phyloP scores from a whole-genome alignment of 176 grass and related monocot species.

The Avena sativa region DNA sequence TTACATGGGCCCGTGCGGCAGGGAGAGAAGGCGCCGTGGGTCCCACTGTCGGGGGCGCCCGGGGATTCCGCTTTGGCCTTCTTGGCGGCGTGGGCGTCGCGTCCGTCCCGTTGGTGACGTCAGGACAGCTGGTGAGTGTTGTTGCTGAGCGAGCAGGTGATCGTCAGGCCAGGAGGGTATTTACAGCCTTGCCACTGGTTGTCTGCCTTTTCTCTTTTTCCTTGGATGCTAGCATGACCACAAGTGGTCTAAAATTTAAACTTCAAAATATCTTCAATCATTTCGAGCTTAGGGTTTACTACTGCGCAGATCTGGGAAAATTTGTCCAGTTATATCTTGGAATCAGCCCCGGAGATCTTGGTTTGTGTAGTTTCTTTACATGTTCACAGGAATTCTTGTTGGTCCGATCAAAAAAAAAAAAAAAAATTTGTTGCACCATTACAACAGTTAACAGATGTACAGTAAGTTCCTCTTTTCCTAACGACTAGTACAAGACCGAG shows the following conservation, averaged over 20 bases:
- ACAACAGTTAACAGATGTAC: no score
- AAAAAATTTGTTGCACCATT: no score
- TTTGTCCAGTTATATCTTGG: no score
- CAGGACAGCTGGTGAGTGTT: constrained; percentile 39
- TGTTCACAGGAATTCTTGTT: no score
- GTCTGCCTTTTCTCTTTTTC: constrained; percentile 2
- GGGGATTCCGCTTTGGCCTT: constrained; percentile 38
- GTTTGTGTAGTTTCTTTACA: no score
- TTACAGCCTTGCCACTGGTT: constrained; percentile 42
- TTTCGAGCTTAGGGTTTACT: neutral
- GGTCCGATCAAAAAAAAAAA: no score
- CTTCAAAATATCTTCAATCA: constrained; percentile 10
- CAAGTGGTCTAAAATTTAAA: constrained; percentile 19
- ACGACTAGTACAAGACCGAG: no score
- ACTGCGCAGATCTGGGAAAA: no score
- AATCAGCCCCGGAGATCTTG: no score
- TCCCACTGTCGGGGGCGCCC: neutral
- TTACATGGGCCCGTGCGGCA: neutral
- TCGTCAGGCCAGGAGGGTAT: constrained; percentile 14
- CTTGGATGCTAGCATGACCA: neutral
- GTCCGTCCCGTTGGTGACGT: constrained; percentile 35
- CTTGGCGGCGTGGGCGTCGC: constrained; percentile 12
- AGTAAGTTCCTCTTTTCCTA: no score
- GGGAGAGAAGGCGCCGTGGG: neutral
- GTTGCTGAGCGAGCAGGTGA: constrained; percentile 5